Evolutionary conservation across 1,139 yeast species (phyloP).

Genomic region (Lodderomyces parapsilosis): DNA sequence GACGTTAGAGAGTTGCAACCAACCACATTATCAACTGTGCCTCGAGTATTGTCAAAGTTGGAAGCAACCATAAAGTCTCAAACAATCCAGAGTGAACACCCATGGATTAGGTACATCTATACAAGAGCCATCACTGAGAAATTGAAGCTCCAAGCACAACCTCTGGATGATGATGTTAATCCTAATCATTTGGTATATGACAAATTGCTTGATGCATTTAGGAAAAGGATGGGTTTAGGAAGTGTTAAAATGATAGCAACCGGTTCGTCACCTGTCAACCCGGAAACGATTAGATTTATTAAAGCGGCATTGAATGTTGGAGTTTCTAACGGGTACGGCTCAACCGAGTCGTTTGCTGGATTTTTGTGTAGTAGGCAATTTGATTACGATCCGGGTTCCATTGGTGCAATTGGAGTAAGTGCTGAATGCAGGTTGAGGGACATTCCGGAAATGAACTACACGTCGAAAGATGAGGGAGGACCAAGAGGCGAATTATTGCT

Average conservation of each 20-base stretch:
- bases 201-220: conserved; percentile 23
- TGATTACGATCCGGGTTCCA: conserved; percentile 37
- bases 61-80: conserved; percentile 47
- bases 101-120: conserved; percentile 22
- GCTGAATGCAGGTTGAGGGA: conserved; percentile 37
- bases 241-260: conserved; percentile 27
- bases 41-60: conserved; percentile 37
- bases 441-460: conserved; percentile 40
- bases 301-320: conserved; percentile 41
- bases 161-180: conserved; percentile 9
- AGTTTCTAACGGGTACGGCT: conserved; percentile 44
- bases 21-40: conserved; percentile 35
- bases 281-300: conserved; percentile 40
- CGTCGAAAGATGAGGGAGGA: conserved; percentile 29
- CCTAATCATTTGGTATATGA: conserved; percentile 31
- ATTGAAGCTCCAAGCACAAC: conserved; percentile 26
- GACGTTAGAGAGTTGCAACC: conserved; percentile 39
- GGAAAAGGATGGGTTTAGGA: conserved; percentile 37
- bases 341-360: conserved; percentile 49
- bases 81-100: conserved; percentile 39
- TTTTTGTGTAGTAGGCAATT: conserved; percentile 27
- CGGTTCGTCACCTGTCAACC: conserved; percentile 48
- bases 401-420: conserved; percentile 37
- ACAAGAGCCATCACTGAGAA: conserved; percentile 32
- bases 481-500: conserved; percentile 44